These are phyloP conservation scores for Fusarium sarcochroum DNA, from an alignment of 2,329 filamentous ascomycete species.

Conservation along the genomic window DNA sequence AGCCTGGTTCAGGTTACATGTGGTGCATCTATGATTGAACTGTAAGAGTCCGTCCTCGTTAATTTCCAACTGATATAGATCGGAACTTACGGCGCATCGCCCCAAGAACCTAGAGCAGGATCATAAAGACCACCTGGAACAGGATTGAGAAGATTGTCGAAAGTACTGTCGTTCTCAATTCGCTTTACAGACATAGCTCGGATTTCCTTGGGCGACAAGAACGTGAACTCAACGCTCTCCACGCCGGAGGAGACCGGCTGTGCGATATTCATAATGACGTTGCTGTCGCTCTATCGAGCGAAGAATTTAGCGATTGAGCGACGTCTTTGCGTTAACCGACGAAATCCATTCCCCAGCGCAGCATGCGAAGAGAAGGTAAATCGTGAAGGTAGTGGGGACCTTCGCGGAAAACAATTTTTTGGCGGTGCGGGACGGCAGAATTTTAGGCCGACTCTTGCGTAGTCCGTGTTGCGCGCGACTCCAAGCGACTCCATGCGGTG, in stretches of 20 bases:
- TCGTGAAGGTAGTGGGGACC: conserved; percentile 42
- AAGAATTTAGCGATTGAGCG: conserved; percentile 42
- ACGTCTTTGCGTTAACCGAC: conserved; percentile 42
- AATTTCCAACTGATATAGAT: neutral
- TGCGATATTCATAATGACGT: conserved; percentile 74
- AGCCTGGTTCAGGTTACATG: conserved; percentile 86
- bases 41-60: conserved; percentile 22
- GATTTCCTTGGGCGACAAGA: conserved; percentile 87
- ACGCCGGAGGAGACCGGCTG: conserved; percentile 89
- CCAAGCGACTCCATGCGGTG: conserved; percentile 17
- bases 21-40: conserved; percentile 77
- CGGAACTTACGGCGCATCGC: conserved; percentile 78
- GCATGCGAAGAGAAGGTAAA: conserved; percentile 37
- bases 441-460: conserved; percentile 43
- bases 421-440: conserved; percentile 63
- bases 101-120: conserved; percentile 89
- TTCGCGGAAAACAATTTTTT: conserved; percentile 57
- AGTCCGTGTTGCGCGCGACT: conserved; percentile 26
- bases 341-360: conserved; percentile 44
- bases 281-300: conserved; percentile 35
- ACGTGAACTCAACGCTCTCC: conserved; percentile 89
- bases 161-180: conserved; percentile 94
- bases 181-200: conserved; percentile 90
- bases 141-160: conserved; percentile 91
- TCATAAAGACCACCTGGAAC: conserved; percentile 94